phyloP scores from a whole-genome alignment of 345 rosid species.

The Eutrema yunnanense region DNA sequence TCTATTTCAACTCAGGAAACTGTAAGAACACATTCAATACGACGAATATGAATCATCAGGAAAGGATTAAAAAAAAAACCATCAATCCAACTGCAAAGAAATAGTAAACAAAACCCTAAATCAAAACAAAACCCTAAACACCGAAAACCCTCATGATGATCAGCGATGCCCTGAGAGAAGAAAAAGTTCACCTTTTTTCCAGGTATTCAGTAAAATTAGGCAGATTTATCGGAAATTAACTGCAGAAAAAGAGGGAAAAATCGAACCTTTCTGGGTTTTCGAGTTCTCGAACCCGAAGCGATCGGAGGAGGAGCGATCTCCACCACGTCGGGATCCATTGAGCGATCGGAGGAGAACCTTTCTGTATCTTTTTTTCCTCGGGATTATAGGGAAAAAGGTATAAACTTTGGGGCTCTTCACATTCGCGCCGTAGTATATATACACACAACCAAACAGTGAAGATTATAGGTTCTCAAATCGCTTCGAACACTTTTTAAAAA shows the following conservation, averaged over 20 bases:
- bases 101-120: not conserved
- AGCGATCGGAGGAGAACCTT: not conserved
- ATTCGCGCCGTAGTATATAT: constrained; percentile 19
- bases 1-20: not conserved
- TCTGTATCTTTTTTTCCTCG: not conserved
- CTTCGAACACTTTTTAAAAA: not conserved
- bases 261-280: constrained; percentile 54
- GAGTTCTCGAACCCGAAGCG: constrained; percentile 29
- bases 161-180: not conserved
- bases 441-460: not conserved
- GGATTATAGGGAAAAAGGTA: not conserved
- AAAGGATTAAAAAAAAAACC: not conserved
- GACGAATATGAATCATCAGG: not conserved
- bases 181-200: not conserved
- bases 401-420: not conserved
- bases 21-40: not conserved
- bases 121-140: constrained; percentile 6
- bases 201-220: not conserved
- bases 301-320: constrained; percentile 50
- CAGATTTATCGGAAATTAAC: not conserved
- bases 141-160: not conserved
- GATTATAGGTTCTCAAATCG: not conserved
- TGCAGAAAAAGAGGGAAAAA: not conserved
- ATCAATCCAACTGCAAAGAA: not conserved
- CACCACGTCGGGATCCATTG: constrained; percentile 69